A percentile compares a stretch with the other conserved stretches of the same genome.
phyloP scores from a whole-genome alignment of 2,329 filamentous ascomycete genomes.

The Diaporthe capsici region DNA sequence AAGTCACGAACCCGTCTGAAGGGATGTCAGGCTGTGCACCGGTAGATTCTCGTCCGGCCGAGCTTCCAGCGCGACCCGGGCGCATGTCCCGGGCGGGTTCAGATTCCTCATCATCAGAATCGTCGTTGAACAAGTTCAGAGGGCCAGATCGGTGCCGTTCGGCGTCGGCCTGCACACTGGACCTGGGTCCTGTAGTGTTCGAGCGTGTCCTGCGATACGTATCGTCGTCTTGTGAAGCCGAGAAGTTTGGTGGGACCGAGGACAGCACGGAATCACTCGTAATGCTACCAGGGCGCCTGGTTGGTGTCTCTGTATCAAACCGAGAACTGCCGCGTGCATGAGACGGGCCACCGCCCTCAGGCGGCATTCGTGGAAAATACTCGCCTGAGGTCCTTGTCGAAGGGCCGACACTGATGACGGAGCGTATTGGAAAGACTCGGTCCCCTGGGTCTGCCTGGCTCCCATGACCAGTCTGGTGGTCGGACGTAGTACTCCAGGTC shows the following conservation, averaged over 20 bases:
- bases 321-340: constrained; percentile 48
- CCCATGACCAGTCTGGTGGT: constrained; percentile 54
- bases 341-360: background rate
- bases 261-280: constrained; percentile 38
- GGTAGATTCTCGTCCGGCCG: constrained; percentile 19
- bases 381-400: constrained; percentile 56
- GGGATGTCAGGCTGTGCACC: constrained; percentile 8
- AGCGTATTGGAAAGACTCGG: constrained; percentile 85
- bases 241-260: constrained; percentile 24
- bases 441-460: constrained; percentile 59
- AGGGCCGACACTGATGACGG: constrained; percentile 80
- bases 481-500: constrained; percentile 59
- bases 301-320: constrained; percentile 47
- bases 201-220: constrained; percentile 51
- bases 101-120: constrained; percentile 50
- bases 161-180: constrained; percentile 62
- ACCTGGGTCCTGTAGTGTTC: constrained; percentile 55
- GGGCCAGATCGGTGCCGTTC: constrained; percentile 55
- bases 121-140: constrained; percentile 47
- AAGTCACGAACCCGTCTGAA: constrained; percentile 67
- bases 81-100: constrained; percentile 37
- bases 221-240: constrained; percentile 41
- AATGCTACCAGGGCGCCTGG: constrained; percentile 43
- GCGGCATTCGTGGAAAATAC: constrained; percentile 53
- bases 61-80: constrained; percentile 22